Conservation (phyloP, 2,329 filamentous ascomycete species). For the Xylariales sp. region DNA sequence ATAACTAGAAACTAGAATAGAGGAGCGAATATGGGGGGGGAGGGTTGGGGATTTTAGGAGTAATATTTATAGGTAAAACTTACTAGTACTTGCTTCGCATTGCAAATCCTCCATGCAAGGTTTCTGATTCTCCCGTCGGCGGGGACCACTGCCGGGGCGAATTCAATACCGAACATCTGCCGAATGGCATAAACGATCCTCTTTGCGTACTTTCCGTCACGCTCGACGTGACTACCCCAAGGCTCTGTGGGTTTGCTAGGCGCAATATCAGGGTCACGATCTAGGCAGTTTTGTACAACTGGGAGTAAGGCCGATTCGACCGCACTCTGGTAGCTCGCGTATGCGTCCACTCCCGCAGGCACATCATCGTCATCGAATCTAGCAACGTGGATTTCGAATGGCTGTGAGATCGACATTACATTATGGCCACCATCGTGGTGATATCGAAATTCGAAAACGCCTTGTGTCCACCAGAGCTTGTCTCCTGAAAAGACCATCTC, state of each 20-base stretch:
- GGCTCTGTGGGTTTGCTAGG: constrained; percentile 81
- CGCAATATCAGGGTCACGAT: constrained; percentile 90
- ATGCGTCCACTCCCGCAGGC: constrained; percentile 60
- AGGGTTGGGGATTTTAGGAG: too few relatives aligned
- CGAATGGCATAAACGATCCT: constrained; percentile 93
- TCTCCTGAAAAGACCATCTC: constrained; percentile 91
- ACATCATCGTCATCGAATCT: constrained; percentile 83
- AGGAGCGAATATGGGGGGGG: neutral
- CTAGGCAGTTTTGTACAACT: constrained; percentile 90
- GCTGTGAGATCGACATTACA: constrained; percentile 92
- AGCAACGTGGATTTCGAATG: constrained; percentile 88
- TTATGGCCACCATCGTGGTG: constrained; percentile 93
- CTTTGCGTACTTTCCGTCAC: constrained; percentile 88
- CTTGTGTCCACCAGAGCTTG: constrained; percentile 97
- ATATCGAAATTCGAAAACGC: constrained; percentile 96
- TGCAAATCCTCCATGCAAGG: constrained; percentile 92
- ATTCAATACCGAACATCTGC: constrained; percentile 97
- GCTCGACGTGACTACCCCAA: constrained; percentile 86
- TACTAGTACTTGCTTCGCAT: constrained; percentile 94
- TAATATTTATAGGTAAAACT: constrained; percentile 50
- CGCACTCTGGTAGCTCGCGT: constrained; percentile 72
- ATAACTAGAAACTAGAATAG: neutral
- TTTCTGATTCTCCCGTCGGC: constrained; percentile 92
- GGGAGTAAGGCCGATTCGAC: constrained; percentile 84
- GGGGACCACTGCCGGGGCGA: constrained; percentile 90